phyloP scores from a whole-genome alignment of 192 early-diverging fungal genomes.

The Tieghemiomyces parasiticus region DNA sequence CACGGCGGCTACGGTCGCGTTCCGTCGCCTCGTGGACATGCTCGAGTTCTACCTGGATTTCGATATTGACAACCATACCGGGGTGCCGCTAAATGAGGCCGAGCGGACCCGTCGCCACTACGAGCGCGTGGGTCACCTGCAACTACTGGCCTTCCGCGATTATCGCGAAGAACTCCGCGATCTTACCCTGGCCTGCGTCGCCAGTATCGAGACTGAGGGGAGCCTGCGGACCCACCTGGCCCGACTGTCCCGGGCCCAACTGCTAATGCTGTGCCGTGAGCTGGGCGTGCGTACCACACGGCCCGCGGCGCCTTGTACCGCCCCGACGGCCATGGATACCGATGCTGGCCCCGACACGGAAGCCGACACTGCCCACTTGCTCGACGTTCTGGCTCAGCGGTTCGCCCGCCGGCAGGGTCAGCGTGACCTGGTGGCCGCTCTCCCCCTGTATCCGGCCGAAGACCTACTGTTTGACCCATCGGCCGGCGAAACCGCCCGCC shows the following conservation, averaged over 20 bases:
- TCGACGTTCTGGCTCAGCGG: constrained; percentile 34
- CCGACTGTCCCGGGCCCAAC: constrained; percentile 22
- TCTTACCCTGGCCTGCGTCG: constrained; percentile 57
- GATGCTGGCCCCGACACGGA: constrained; percentile 10
- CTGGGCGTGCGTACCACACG: constrained; percentile 56
- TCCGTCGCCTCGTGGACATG: constrained; percentile 49
- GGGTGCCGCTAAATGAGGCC: constrained; percentile 45
- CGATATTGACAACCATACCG: constrained; percentile 70
- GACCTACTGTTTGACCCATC: constrained; percentile 54
- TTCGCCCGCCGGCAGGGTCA: constrained; percentile 51
- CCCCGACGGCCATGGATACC: constrained; percentile 14
- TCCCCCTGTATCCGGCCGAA: constrained; percentile 70
- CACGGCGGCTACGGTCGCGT: constrained; percentile 14
- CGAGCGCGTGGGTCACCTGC: constrained; percentile 42
- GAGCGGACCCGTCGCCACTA: constrained; percentile 50
- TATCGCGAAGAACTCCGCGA: constrained; percentile 52
- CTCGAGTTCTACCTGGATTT: constrained; percentile 62
- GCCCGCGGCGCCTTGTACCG: too few relatives aligned
- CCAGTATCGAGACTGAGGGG: constrained; percentile 36
- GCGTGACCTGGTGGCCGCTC: constrained; percentile 47
- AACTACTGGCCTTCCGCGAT: constrained; percentile 54
- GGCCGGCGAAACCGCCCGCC: constrained; percentile 50
- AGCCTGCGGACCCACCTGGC: constrained; percentile 39
- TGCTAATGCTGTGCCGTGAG: constrained; percentile 37
- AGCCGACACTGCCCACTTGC: constrained; percentile 32